Base-by-base conservation (phyloP, 169 alveolate genomes). In the Plasmodium knowlesi region DNA sequence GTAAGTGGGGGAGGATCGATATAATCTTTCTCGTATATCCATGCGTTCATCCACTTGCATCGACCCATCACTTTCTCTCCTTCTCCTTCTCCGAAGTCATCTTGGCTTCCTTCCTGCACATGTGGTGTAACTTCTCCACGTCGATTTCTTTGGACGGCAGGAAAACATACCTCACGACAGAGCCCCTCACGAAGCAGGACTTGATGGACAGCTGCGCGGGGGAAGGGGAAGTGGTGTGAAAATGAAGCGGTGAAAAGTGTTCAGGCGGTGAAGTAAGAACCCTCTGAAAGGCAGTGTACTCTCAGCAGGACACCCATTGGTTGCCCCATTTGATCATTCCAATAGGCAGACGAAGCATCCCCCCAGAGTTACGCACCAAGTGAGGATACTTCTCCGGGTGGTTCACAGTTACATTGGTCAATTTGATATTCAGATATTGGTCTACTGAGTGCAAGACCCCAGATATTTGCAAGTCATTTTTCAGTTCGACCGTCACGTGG, bases 181-280 rank as follows among this genome's bases (percentile, higher is more conserved):
- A 97, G 70, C 99, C 99, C 78, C 99, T 95, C 3, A 98, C 98
- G 82, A 98, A 98, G 93, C 99, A 97, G 92, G 98, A 98, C 93
- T 98, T 97, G 22, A 98, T 96, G 4, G 99, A 96, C 81, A 95
- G 54, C 97, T 94, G 82, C n/a, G 54, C n/a, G 70, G 28, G 61
- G 74, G 34, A 22, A 10, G 94, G 34, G 72, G 43, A 34, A 81
- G 50, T n/a, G 76, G 37, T 22, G 76, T 1, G 37, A 9, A 4
- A 28, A 22, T 67, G 76, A 0, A n/a, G 76, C 5, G 76, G 5
- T 25, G 39, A 28, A 12, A 28, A 12, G 5, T 25, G 5, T 4
- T 6, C 3, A 22, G 0, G 39, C n/a, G n/a, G 39, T 67, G 39
- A 0, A 3, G 41, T 67, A 39, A 6, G 25, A 8, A 61, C 74